These are phyloP conservation scores for Takashimella tepidaria DNA, from an alignment of 1,284 basidiomycete genomes.

Conservation along the genomic window DNA sequence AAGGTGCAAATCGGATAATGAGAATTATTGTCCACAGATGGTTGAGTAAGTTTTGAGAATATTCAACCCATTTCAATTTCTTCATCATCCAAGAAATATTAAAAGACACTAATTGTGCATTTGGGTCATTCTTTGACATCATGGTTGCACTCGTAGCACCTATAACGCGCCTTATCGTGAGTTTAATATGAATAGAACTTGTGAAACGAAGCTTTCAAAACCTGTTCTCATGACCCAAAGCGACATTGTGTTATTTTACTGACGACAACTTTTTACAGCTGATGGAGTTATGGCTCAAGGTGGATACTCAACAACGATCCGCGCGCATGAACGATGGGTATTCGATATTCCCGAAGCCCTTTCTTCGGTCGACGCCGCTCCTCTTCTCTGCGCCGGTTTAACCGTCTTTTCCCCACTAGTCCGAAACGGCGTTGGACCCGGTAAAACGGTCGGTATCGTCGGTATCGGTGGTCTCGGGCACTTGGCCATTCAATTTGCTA, in stretches of 20 bases:
- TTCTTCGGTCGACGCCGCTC: slow-evolving; percentile 53
- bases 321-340: slow-evolving; percentile 62
- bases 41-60: neutral
- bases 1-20: slow-evolving; percentile 56
- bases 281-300: slow-evolving; percentile 31
- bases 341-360: slow-evolving; percentile 62
- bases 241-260: slow-evolving; percentile 15
- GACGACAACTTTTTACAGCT: slow-evolving; percentile 24
- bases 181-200: slow-evolving; percentile 3
- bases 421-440: slow-evolving; percentile 56
- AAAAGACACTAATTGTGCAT: no score
- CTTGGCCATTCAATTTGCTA: slow-evolving; percentile 57
- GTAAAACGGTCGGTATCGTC: slow-evolving; percentile 63
- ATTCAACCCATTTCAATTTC: no score
- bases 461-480: slow-evolving; percentile 59
- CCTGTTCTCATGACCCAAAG: slow-evolving; percentile 15
- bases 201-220: neutral
- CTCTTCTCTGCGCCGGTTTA: slow-evolving; percentile 58
- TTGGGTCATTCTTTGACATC: slow-evolving; percentile 8
- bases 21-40: slow-evolving; percentile 53
- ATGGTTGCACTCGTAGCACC: neutral
- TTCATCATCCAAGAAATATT: no score
- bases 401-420: slow-evolving; percentile 63
- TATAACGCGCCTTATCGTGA: neutral
- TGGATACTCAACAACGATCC: slow-evolving; percentile 60